Percentiles rank a stretch among this genome's conserved stretches.
These are phyloP conservation scores for Schizopora paradoxa DNA, from an alignment of 1,284 basidiomycete genomes.

Conservation along the genomic window DNA sequence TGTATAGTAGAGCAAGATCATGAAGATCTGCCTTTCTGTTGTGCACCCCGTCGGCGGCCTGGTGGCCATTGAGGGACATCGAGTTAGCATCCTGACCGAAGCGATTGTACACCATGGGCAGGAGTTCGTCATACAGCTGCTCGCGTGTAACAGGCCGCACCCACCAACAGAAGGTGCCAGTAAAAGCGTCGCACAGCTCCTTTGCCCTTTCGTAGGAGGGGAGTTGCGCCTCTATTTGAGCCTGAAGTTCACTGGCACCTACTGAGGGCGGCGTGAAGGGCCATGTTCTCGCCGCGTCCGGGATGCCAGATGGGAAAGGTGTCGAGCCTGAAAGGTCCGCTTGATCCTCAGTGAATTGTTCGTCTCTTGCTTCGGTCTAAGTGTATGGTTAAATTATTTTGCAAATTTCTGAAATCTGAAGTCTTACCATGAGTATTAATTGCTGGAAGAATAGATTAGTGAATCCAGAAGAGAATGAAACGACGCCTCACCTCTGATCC, in stretches of 20 bases:
- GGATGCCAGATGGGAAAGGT: not conserved
- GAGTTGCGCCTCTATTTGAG: slow-evolving; percentile 21
- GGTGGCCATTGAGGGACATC: not conserved
- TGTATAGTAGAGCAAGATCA: slow-evolving; percentile 18
- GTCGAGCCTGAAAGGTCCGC: not conserved
- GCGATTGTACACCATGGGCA: not conserved
- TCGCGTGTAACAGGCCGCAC: not conserved
- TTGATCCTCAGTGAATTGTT: too few species aligned
- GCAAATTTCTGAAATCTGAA: too few species aligned
- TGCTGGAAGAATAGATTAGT: too few species aligned
- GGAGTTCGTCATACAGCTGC: not conserved
- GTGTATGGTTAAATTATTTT: too few species aligned
- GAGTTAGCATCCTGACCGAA: not conserved
- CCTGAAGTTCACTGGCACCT: not conserved
- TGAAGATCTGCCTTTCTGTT: too few species aligned
- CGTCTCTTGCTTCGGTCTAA: too few species aligned
- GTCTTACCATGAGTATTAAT: too few species aligned
- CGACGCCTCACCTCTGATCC: not conserved
- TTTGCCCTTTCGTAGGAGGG: slow-evolving; percentile 35
- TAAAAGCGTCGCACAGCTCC: slow-evolving; percentile 33
- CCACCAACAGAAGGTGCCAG: not conserved
- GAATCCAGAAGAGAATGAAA: too few species aligned
- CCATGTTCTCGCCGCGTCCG: not conserved
- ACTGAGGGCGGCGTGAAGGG: slow-evolving; percentile 4
- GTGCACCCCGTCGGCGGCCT: not conserved